These are phyloP conservation scores for Bondarzewia mesenterica DNA, from an alignment of 1,284 basidiomycete species.

Conservation along the genomic window DNA sequence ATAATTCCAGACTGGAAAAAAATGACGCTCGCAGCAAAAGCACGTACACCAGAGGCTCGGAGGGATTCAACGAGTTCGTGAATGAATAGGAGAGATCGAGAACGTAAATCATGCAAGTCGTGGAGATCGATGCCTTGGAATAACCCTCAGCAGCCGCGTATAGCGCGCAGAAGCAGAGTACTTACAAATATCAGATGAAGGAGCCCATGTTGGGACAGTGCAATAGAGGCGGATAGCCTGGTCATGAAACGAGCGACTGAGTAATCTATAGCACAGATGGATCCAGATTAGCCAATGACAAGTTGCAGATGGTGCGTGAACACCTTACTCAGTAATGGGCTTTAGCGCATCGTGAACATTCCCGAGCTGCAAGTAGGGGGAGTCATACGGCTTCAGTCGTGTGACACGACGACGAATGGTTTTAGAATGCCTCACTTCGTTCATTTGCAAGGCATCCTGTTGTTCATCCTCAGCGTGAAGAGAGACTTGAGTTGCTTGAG, in stretches of 20 bases:
- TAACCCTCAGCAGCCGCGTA: constrained; percentile 2
- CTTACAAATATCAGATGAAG: constrained; percentile 49
- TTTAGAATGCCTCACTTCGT: constrained; percentile 30
- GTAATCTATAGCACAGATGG: constrained; percentile 25
- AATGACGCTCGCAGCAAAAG: no score
- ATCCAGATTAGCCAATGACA: background rate
- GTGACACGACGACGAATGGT: constrained; percentile 5
- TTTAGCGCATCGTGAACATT: constrained; percentile 45
- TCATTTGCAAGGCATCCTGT: constrained; percentile 22
- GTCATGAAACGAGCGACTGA: constrained; percentile 29
- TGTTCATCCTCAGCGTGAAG: background rate
- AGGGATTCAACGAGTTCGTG: constrained; percentile 55
- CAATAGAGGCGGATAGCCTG: constrained; percentile 45
- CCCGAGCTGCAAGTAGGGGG: constrained; percentile 32
- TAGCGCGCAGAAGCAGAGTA: constrained; percentile 7
- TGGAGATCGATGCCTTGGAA: constrained; percentile 51
- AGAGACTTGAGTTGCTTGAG: background rate
- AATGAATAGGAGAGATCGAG: constrained; percentile 55
- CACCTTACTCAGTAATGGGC: constrained; percentile 47
- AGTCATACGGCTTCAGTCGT: constrained; percentile 5
- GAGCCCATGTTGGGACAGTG: constrained; percentile 55
- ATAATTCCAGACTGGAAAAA: background rate
- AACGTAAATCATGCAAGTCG: constrained; percentile 57
- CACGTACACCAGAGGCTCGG: constrained; percentile 50
- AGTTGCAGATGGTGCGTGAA: background rate